These are phyloP conservation scores for Ophiocordyceps robertsii DNA, from an alignment of 2,329 filamentous ascomycete species.

Conservation along the genomic window DNA sequence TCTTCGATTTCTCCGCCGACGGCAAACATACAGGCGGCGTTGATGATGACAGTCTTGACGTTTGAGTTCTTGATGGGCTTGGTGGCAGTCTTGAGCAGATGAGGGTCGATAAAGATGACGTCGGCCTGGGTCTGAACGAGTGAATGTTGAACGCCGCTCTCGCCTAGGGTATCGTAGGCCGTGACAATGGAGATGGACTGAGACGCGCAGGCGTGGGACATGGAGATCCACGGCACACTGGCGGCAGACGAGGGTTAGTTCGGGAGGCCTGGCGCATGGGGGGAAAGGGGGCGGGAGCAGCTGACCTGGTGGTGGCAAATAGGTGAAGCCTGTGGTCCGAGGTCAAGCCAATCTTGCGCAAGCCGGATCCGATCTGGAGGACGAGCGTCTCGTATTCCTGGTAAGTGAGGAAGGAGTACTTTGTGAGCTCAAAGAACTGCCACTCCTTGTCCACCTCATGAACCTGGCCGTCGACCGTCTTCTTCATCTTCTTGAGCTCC, in stretches of 20 bases:
- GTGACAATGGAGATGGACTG: slow-evolving; percentile 89
- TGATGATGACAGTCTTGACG: slow-evolving; percentile 50
- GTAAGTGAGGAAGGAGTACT: slow-evolving; percentile 66
- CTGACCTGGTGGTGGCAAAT: slow-evolving; percentile 69
- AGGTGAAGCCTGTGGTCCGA: slow-evolving; percentile 61
- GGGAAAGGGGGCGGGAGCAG: slow-evolving; percentile 2
- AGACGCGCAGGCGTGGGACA: slow-evolving; percentile 63
- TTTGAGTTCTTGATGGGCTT: slow-evolving; percentile 42
- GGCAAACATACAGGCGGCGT: slow-evolving; percentile 40
- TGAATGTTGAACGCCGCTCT: slow-evolving; percentile 74
- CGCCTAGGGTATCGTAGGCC: slow-evolving; percentile 84
- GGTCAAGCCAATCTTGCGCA: slow-evolving; percentile 60
- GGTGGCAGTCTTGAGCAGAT: slow-evolving; percentile 50
- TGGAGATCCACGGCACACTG: slow-evolving; percentile 71
- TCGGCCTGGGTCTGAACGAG: slow-evolving; percentile 67
- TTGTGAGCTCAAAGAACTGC: slow-evolving; percentile 75
- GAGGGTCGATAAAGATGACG: slow-evolving; percentile 78
- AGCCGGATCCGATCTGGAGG: slow-evolving; percentile 55
- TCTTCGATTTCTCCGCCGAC: slow-evolving; percentile 35
- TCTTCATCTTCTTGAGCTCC: slow-evolving; percentile 83
- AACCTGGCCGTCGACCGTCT: slow-evolving; percentile 70
- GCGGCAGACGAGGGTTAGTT: background rate
- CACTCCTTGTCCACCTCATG: slow-evolving; percentile 79
- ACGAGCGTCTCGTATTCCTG: slow-evolving; percentile 62
- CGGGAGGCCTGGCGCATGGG: background rate